phyloP scores from a whole-genome alignment of 208 protist genomes.

The Trypanosoma boissoni region DNA sequence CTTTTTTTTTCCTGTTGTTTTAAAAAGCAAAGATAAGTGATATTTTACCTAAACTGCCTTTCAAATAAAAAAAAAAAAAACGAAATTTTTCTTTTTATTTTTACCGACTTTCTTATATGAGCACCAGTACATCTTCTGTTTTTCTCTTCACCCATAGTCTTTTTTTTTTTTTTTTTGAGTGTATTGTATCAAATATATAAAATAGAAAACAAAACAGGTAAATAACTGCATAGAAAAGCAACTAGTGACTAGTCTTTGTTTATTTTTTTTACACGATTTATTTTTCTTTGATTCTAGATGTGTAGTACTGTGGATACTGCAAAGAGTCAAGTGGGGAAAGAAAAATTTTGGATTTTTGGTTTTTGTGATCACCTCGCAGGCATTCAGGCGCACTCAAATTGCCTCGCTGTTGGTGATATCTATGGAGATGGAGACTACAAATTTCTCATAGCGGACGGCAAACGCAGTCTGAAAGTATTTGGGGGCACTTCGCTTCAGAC shows the following conservation, averaged over 20 bases:
- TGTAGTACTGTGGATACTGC: not conserved
- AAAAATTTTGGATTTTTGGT: conserved; percentile 91
- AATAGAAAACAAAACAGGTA: too few relatives aligned
- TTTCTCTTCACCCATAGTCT: conserved; percentile 1
- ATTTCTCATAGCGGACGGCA: conserved; percentile 86
- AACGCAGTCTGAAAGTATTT: conserved; percentile 82
- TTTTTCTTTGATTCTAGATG: not conserved
- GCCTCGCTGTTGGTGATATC: conserved; percentile 83
- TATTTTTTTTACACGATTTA: conserved; percentile 11
- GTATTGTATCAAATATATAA: conserved; percentile 2
- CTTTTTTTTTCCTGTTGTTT: not conserved
- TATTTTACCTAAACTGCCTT: not conserved
- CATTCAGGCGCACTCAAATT: conserved; percentile 67
- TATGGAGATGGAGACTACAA: conserved; percentile 93
- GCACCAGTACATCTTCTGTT: not conserved
- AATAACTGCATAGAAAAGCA: too few relatives aligned
- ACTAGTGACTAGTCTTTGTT: conserved; percentile 1
- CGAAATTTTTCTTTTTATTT: too few relatives aligned
- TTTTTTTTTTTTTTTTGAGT: conserved; percentile 14
- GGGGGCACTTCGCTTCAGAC: conserved; percentile 70
- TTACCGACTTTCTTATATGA: not conserved
- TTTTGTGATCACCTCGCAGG: conserved; percentile 89
- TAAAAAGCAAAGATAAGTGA: not conserved
- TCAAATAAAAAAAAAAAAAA: too few relatives aligned
- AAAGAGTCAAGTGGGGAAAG: conserved; percentile 9